Evolutionary conservation across 176 grass and related monocot genomes (phyloP).

Genomic region (Aegilops bicornis): DNA sequence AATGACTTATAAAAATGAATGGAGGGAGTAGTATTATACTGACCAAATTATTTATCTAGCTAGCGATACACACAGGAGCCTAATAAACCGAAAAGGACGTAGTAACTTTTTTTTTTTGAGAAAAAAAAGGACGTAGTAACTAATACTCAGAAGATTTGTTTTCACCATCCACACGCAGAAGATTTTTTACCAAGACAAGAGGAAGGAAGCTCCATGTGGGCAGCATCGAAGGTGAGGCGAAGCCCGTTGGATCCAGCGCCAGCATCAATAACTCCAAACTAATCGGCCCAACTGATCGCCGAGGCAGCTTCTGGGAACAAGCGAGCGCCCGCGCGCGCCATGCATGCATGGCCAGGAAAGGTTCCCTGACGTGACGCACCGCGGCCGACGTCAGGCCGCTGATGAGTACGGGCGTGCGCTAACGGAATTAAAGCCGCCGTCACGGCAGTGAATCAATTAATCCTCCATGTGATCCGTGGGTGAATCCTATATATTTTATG

Average conservation of each 20-base stretch:
- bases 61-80: too few species aligned
- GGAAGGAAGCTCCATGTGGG: not conserved
- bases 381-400: not conserved
- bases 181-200: not conserved
- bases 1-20: too few species aligned
- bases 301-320: slow-evolving; percentile 19
- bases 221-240: slow-evolving; percentile 10
- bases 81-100: too few species aligned
- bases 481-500: not conserved
- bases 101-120: too few species aligned
- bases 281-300: not conserved
- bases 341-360: not conserved
- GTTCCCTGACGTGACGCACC: not conserved
- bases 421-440: not conserved
- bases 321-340: not conserved
- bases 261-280: not conserved
- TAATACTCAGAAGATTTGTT: too few species aligned
- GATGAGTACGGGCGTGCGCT: not conserved
- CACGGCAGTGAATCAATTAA: not conserved
- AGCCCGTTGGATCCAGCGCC: not conserved
- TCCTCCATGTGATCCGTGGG: too few species aligned
- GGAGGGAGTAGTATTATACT: too few species aligned
- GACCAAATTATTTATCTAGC: too few species aligned
- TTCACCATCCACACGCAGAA: not conserved
- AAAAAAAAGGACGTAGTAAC: too few species aligned